Evolutionary conservation across 1,284 basidiomycete species (phyloP).

Genomic region (Marasmius fiardii): DNA sequence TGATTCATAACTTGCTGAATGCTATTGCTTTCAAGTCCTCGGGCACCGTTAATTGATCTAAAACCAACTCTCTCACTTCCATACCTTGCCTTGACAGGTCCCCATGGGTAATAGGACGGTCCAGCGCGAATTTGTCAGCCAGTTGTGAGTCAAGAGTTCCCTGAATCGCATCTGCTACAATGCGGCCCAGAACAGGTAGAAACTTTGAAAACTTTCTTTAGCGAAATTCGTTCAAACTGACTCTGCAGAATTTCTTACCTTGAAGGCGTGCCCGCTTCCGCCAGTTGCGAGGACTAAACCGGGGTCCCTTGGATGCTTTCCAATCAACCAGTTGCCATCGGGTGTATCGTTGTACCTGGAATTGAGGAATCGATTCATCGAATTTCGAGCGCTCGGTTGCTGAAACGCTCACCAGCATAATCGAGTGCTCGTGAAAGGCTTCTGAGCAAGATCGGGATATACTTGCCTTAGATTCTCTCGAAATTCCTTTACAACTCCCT

Average conservation of each 20-base stretch:
- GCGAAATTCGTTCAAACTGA: not conserved
- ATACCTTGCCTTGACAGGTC: conserved; percentile 7
- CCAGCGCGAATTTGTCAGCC: conserved; percentile 52
- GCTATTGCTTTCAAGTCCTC: conserved; percentile 37
- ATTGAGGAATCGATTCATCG: not conserved
- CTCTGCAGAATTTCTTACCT: conserved; percentile 40
- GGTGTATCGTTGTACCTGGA: conserved; percentile 74
- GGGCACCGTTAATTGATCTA: conserved; percentile 45
- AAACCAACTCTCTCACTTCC: conserved; percentile 35
- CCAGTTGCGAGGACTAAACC: conserved; percentile 70
- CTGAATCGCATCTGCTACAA: conserved; percentile 73
- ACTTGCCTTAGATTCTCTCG: conserved; percentile 50
- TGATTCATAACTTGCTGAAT: not conserved
- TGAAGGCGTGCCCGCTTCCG: conserved; percentile 82
- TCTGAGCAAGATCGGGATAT: conserved; percentile 72
- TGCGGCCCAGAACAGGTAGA: conserved; percentile 75
- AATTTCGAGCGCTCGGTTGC: not conserved
- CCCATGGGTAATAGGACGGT: conserved; percentile 25
- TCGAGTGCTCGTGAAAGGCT: conserved; percentile 65
- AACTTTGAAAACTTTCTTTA: conserved; percentile 45
- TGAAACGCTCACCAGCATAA: conserved; percentile 71
- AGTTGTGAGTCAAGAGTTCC: conserved; percentile 51
- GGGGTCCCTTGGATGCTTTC: conserved; percentile 53
- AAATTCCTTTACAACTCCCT: conserved; percentile 43
- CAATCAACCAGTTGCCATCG: conserved; percentile 80